phyloP scores from a whole-genome alignment of 1,139 yeast species.

The Nematodospora anomalae region DNA sequence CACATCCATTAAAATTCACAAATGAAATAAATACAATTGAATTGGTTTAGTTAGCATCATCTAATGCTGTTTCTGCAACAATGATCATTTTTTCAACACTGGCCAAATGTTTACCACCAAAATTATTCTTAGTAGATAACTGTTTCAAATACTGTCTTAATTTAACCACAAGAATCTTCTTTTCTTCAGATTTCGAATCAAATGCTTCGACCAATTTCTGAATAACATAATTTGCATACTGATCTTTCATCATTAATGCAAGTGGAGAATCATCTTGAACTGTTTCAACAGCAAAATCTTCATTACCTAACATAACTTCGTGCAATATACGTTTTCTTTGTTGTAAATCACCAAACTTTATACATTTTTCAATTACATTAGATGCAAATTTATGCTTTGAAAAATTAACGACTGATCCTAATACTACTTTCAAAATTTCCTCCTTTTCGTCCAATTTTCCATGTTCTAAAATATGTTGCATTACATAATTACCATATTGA shows the following conservation, averaged over 20 bases:
- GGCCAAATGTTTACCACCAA: slow-evolving; percentile 78
- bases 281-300: slow-evolving; percentile 44
- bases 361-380: slow-evolving; percentile 94
- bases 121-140: slow-evolving; percentile 52
- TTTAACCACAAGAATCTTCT: slow-evolving; percentile 57
- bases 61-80: slow-evolving; percentile 51
- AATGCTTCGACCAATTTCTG: slow-evolving; percentile 87
- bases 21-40: slow-evolving; percentile 6
- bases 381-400: slow-evolving; percentile 97
- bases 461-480: slow-evolving; percentile 89
- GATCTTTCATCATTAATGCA: slow-evolving; percentile 94
- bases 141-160: slow-evolving; percentile 63
- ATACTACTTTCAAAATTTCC: slow-evolving; percentile 40
- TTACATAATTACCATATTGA: slow-evolving; percentile 96
- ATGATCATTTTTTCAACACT: slow-evolving; percentile 78
- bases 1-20: neutral
- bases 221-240: slow-evolving; percentile 94
- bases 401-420: slow-evolving; percentile 69
- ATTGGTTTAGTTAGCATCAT: slow-evolving; percentile 35
- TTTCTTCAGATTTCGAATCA: slow-evolving; percentile 65
- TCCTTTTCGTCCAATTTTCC: slow-evolving; percentile 55
- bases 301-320: slow-evolving; percentile 57
- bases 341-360: slow-evolving; percentile 62
- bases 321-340: slow-evolving; percentile 66
- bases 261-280: slow-evolving; percentile 60